These are phyloP conservation scores for Didymella glomerata DNA, from an alignment of 2,329 filamentous ascomycete species.

Conservation along the genomic window DNA sequence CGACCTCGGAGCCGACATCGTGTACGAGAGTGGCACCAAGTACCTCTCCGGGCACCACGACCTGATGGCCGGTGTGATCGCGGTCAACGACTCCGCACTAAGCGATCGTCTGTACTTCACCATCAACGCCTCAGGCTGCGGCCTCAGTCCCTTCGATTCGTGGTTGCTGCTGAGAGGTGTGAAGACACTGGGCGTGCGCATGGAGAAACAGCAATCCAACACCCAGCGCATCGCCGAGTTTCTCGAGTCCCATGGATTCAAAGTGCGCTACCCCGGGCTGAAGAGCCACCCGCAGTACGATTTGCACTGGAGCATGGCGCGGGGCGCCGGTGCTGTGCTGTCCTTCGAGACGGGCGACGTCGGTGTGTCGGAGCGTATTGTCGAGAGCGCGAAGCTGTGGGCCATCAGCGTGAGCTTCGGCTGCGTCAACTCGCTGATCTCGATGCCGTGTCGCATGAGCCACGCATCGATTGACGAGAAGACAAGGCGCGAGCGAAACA, in stretches of 20 bases:
- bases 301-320: conserved; percentile 93
- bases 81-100: conserved; percentile 81
- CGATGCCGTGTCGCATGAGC: conserved; percentile 99
- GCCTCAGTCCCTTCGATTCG: conserved; percentile 91
- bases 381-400: conserved; percentile 90
- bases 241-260: conserved; percentile 89
- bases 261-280: conserved; percentile 91
- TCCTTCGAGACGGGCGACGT: conserved; percentile 95
- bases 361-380: conserved; percentile 84
- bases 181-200: conserved; percentile 95
- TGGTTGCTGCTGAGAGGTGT: conserved; percentile 95
- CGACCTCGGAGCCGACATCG: conserved; percentile 92
- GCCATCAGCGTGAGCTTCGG: conserved; percentile 97
- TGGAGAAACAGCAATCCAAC: conserved; percentile 97
- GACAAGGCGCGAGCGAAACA: conserved; percentile 73
- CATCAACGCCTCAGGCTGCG: conserved; percentile 95
- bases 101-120: conserved; percentile 95
- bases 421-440: conserved; percentile 97
- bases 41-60: conserved; percentile 98
- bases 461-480: conserved; percentile 98
- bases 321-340: conserved; percentile 91
- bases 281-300: conserved; percentile 97
- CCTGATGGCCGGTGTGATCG: conserved; percentile 97
- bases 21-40: conserved; percentile 98
- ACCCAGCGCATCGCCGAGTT: conserved; percentile 91